Percentiles rank a stretch among this genome's conserved stretches.
These are phyloP conservation scores for Xylaria sp. DNA, from an alignment of 2,329 filamentous ascomycete genomes.

Conservation along the genomic window DNA sequence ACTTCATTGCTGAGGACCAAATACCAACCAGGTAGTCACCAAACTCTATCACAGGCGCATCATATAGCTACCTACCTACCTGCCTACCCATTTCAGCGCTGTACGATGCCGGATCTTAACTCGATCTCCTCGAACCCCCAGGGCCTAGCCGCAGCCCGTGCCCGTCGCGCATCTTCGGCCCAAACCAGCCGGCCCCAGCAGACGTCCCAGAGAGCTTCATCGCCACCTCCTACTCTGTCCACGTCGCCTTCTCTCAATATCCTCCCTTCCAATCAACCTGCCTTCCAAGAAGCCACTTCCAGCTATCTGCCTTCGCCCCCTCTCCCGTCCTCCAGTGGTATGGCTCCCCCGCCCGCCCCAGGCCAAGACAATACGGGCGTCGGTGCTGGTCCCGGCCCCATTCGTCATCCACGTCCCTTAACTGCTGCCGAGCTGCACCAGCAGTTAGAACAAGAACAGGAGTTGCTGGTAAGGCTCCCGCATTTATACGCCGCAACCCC, in stretches of 20 bases:
- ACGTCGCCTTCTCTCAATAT: slow-evolving; percentile 63
- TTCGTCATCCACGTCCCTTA: slow-evolving; percentile 87
- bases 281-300: slow-evolving; percentile 57
- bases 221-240: slow-evolving; percentile 45
- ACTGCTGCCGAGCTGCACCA: slow-evolving; percentile 90
- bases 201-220: slow-evolving; percentile 41
- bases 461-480: slow-evolving; percentile 69
- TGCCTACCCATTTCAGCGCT: neutral
- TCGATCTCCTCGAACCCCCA: slow-evolving; percentile 64
- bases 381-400: slow-evolving; percentile 72
- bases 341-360: slow-evolving; percentile 46
- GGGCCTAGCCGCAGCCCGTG: slow-evolving; percentile 56
- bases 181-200: slow-evolving; percentile 51
- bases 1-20: neutral
- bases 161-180: slow-evolving; percentile 58
- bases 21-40: neutral
- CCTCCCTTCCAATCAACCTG: slow-evolving; percentile 63
- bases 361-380: slow-evolving; percentile 58
- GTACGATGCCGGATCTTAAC: slow-evolving; percentile 61
- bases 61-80: neutral
- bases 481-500: slow-evolving; percentile 60
- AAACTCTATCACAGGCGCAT: neutral
- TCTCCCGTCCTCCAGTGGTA: slow-evolving; percentile 37
- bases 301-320: slow-evolving; percentile 50
- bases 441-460: slow-evolving; percentile 93